Base-by-base conservation (phyloP, 768 basidiomycete species). In the Gymnopilus junonius region DNA sequence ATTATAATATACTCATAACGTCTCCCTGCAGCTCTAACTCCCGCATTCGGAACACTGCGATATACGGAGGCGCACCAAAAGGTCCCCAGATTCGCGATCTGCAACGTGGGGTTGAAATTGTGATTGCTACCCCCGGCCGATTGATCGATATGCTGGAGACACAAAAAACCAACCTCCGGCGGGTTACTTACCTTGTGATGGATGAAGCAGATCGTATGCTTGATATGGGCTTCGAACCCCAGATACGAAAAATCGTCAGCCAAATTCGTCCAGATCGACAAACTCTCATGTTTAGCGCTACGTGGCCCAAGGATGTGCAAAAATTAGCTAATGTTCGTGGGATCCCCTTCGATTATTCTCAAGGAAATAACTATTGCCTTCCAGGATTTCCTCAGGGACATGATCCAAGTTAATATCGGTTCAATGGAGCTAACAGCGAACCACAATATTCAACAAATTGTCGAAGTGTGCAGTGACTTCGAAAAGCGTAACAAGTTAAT, bases 161-260 rank as follows among this genome's bases (percentile, higher is more conserved):
- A 1, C 90, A 92, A 73, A 97, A 97, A 80, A 99, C 96, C 21
- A 99, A 99, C 77, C 86, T 99, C 57, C 93, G 93, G 61, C 90
- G 97, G 42, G 85, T 99, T 60, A 99, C 97, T 21, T 99, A 99
- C 77, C 85, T 99, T 40, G 97, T 99, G 73, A 93, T 99, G 89
- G 97, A 99, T 73, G 97, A 99, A 78, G 97, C 97, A 46, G 97
- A 99, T 82, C 94, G 97, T 73, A 99, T 99, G 97, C 86, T 99
- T 66, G 97, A 99, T 82, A 99, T 99, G 97, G 97, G 97, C 84
- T 99, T 99, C 81, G 97, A 99, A 80, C 97, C 97, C 57, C 97
- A 99, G 76, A 99, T 99, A 74, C 86, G 96, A 74, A 99, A 99
- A 81, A 98, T 99, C 67, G 93, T 99, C 68, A 83, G 90, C 69